These are phyloP conservation scores for Triglochin maritima DNA, from an alignment of 106 monocot genomes.

Conservation along the genomic window DNA sequence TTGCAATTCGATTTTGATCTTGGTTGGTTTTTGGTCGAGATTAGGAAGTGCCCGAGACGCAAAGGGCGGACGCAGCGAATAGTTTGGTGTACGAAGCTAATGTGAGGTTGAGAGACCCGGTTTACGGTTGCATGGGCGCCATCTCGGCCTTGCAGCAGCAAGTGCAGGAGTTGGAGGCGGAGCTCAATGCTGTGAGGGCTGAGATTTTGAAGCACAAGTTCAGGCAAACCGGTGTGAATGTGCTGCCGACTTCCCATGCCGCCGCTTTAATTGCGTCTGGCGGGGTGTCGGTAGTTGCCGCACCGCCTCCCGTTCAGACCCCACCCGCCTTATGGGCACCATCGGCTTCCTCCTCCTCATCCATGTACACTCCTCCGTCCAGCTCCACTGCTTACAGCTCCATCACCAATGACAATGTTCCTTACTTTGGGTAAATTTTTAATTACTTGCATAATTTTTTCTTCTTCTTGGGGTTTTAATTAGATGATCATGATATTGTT, in stretches of 20 bases:
- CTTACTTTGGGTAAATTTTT: slow-evolving; percentile 45
- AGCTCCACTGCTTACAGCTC: slow-evolving; percentile 87
- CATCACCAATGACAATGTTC: slow-evolving; percentile 70
- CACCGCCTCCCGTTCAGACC: slow-evolving; percentile 8
- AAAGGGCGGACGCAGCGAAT: slow-evolving; percentile 66
- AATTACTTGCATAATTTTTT: neutral
- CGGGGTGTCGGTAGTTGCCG: slow-evolving; percentile 19
- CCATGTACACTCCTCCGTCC: slow-evolving; percentile 61
- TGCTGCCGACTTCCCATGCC: slow-evolving; percentile 29
- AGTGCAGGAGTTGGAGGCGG: slow-evolving; percentile 58
- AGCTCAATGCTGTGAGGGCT: slow-evolving; percentile 42
- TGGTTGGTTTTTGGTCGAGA: neutral
- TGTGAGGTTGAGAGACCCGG: slow-evolving; percentile 62
- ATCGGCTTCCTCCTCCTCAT: slow-evolving; percentile 21
- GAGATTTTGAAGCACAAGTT: slow-evolving; percentile 58
- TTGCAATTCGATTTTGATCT: neutral
- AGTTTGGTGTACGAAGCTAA: slow-evolving; percentile 79
- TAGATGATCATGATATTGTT: neutral
- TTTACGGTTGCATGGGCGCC: slow-evolving; percentile 79
- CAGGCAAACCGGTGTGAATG: slow-evolving; percentile 19
- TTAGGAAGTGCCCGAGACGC: slow-evolving; percentile 63
- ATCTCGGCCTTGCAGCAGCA: slow-evolving; percentile 73
- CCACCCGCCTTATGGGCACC: slow-evolving; percentile 4
- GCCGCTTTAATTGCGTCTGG: slow-evolving; percentile 13
- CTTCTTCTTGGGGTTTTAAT: neutral